phyloP scores from a whole-genome alignment of 257 asterid genomes.

The Apocynum venetum region DNA sequence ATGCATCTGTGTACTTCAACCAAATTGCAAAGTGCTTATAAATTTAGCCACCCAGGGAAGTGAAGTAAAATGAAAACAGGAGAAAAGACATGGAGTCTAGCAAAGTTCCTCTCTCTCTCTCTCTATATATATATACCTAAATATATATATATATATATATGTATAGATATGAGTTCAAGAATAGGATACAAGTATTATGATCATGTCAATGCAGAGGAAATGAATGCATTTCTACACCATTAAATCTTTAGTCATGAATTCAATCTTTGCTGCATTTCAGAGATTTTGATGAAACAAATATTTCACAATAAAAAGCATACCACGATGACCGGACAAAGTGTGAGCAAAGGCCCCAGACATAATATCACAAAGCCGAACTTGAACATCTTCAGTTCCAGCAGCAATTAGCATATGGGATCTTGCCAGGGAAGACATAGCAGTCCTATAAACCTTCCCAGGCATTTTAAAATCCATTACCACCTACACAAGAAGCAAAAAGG shows the following conservation, averaged over 20 bases:
- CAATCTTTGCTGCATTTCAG: neutral
- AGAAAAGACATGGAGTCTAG: neutral
- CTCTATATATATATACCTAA: neutral
- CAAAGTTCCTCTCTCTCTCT: neutral
- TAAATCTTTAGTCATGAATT: neutral
- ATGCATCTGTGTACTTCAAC: neutral
- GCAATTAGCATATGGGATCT: conserved; percentile 94
- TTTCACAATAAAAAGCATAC: conserved; percentile 36
- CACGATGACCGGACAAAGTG: conserved; percentile 98
- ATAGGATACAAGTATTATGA: no score
- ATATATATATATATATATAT: no score
- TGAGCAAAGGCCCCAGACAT: conserved; percentile 96
- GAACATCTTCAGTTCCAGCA: conserved; percentile 96
- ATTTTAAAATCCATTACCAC: conserved; percentile 75
- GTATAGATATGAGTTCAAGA: no score
- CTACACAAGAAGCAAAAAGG: conserved; percentile 36
- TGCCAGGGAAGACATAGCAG: conserved; percentile 86
- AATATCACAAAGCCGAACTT: conserved; percentile 97
- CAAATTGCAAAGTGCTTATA: neutral
- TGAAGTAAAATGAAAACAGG: neutral
- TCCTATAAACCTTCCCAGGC: conserved; percentile 98
- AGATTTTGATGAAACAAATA: neutral
- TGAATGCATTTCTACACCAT: no score
- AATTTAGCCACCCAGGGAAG: neutral
- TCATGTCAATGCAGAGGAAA: no score